Percentiles rank a stretch among this genome's conserved stretches.
Evolutionary conservation across 257 asterid genomes (phyloP).

Genomic region (Solanum ahanhuiri): DNA sequence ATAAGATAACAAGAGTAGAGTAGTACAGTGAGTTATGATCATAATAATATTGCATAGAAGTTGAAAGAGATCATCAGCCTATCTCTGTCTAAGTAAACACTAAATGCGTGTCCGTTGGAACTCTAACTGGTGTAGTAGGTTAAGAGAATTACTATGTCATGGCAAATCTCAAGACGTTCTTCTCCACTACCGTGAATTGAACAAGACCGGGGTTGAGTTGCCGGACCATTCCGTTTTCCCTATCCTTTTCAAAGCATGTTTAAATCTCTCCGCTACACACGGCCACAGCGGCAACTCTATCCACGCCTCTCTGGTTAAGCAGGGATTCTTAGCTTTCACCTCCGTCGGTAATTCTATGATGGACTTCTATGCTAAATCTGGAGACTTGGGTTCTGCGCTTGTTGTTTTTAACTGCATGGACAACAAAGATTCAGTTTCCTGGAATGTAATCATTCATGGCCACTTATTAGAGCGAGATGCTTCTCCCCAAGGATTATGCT

Average conservation of each 20-base stretch:
- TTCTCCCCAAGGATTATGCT: slow-evolving; percentile 33
- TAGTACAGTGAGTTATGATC: not conserved
- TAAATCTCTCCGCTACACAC: slow-evolving; percentile 16
- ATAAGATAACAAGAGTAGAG: not conserved
- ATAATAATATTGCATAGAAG: not conserved
- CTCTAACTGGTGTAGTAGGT: slow-evolving; percentile 21
- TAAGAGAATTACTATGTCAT: slow-evolving; percentile 32
- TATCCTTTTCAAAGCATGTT: slow-evolving; percentile 57
- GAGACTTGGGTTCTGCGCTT: slow-evolving; percentile 34
- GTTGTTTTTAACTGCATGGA: slow-evolving; percentile 36
- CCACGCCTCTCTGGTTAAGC: slow-evolving; percentile 57
- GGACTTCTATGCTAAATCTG: slow-evolving; percentile 65
- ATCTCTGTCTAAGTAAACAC: not conserved
- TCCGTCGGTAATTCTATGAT: slow-evolving; percentile 57
- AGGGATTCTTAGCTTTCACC: slow-evolving; percentile 48
- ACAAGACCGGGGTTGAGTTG: slow-evolving; percentile 22
- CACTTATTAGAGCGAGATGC: slow-evolving; percentile 32
- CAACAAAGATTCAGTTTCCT: slow-evolving; percentile 58
- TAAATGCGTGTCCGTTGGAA: slow-evolving; percentile 32
- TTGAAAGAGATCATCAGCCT: not conserved
- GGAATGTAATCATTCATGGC: slow-evolving; percentile 73
- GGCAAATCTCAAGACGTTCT: slow-evolving; percentile 54
- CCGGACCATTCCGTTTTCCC: slow-evolving; percentile 49
- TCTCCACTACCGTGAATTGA: slow-evolving; percentile 30
- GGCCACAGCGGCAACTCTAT: slow-evolving; percentile 41